Evolutionary conservation across 805 yeast genomes (phyloP).

Genomic region (Lachancea dasiensis): DNA sequence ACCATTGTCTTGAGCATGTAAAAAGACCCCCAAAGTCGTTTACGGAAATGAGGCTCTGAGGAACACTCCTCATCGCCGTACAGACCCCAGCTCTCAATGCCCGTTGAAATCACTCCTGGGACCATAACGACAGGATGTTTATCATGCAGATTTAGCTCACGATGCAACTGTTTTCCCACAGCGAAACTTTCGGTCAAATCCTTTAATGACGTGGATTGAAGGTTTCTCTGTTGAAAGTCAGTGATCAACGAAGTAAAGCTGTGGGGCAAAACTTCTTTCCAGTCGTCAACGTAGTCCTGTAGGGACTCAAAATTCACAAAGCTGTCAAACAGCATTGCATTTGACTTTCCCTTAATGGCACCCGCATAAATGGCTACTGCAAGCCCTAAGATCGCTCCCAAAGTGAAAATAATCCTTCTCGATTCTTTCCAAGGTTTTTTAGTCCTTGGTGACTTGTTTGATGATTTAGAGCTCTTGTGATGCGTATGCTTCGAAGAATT

Average conservation of each 20-base stretch:
- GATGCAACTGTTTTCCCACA: conserved; percentile 64
- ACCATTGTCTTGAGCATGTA: conserved; percentile 92
- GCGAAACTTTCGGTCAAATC: conserved; percentile 80
- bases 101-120: conserved; percentile 95
- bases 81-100: conserved; percentile 89
- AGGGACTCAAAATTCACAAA: conserved; percentile 51
- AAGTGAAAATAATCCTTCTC: conserved; percentile 51
- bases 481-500: neutral
- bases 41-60: conserved; percentile 76
- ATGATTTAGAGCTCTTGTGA: neutral
- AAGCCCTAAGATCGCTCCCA: conserved; percentile 73
- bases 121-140: conserved; percentile 83
- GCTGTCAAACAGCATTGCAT: conserved; percentile 38
- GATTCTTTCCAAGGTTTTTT: conserved; percentile 38
- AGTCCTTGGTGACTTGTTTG: neutral
- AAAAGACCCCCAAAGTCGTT: conserved; percentile 94
- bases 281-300: conserved; percentile 56
- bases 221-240: conserved; percentile 37
- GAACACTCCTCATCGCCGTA: conserved; percentile 76
- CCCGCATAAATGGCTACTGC: conserved; percentile 59
- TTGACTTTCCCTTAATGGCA: conserved; percentile 25
- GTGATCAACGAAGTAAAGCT: conserved; percentile 54
- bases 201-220: conserved; percentile 15
- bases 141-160: conserved; percentile 45
- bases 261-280: conserved; percentile 69